Base-by-base conservation (phyloP, 768 basidiomycete genomes). In the Tephrocybe sp. region DNA sequence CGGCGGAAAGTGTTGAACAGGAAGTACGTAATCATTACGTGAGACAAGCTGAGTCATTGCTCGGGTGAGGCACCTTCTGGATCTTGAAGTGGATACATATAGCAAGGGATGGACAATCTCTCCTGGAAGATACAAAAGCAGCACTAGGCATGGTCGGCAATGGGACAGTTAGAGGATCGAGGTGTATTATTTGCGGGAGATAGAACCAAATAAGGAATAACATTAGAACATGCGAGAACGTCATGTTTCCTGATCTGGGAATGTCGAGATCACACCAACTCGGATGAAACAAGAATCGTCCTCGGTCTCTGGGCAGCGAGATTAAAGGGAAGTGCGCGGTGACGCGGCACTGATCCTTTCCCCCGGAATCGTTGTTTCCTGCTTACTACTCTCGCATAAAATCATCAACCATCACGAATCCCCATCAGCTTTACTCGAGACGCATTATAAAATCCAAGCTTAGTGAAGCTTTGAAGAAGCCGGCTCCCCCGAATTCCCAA, bases 11-110 rank as follows among this genome's bases (percentile, higher is more conserved):
- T 37, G 21, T 30, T 33, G 30, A 36, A 3, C 3, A 43, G 5
- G 10, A 25, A 21, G 45, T 51, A 51, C 52, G 52, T 54, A 57
- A 57, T 48, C 40, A 57, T 57, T 43, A 57, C 45, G 49, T 39
- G 17, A 36, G 25, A 21, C 8, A 8, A 28, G 26, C n/a, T 54
- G 48, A 32, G 52, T 54, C 52, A 57, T 24, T 20, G 17, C 5
- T 39, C 36, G 46, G 26, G 5, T 25, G n/a, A 30, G n/a, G 32
- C 14, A 26, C 48, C 21, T 32, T 20, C 17, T 7, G 49, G 23
- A 33, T 18, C 17, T 32, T 23, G 24, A 10, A 12, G 45, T 34
- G 44, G 33, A 34, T 36, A 38, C 9, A 14, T 25, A 11, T 43
- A n/a, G 20, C 7, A 48, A 26, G 47, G 18, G 9, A 26, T 18